Evolutionary conservation across 306 rosid species (phyloP).

Genomic region (Pachyrhizus erosus): DNA sequence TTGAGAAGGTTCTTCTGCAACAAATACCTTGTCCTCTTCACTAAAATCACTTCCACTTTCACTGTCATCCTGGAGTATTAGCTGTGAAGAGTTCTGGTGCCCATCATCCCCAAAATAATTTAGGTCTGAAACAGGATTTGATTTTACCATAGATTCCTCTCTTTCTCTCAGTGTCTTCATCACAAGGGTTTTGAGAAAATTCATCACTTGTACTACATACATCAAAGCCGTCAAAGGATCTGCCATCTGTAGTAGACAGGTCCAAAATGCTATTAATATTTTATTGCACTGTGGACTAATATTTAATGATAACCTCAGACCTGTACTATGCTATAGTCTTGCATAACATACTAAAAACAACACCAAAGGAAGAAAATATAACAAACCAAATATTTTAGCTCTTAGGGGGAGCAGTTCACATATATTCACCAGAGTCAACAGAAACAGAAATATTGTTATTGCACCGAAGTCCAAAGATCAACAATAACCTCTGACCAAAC

Average conservation of each 20-base stretch:
- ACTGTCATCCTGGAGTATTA: constrained; percentile 41
- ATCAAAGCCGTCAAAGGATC: constrained; percentile 89
- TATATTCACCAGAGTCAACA: neutral
- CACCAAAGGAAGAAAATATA: neutral
- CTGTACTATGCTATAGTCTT: too few species aligned
- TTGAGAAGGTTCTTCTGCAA: constrained; percentile 50
- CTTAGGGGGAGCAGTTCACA: neutral
- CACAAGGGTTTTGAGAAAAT: constrained; percentile 79
- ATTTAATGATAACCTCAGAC: neutral
- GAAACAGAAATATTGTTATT: neutral
- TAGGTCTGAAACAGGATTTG: constrained; percentile 45
- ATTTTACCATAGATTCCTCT: constrained; percentile 61
- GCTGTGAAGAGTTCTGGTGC: constrained; percentile 56
- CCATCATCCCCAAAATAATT: constrained; percentile 65
- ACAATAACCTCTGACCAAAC: neutral
- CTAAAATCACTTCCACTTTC: constrained; percentile 31
- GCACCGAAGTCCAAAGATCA: constrained; percentile 10
- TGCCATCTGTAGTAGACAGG: constrained; percentile 58
- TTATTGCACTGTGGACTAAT: constrained; percentile 19
- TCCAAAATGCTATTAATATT: constrained; percentile 26
- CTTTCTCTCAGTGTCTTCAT: constrained; percentile 66
- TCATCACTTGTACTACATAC: constrained; percentile 47
- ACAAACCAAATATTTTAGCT: neutral
- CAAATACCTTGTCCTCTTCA: constrained; percentile 50
- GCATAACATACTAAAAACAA: neutral